Conservation (phyloP, 2,329 filamentous ascomycete species). For the Colletotrichum phormii region DNA sequence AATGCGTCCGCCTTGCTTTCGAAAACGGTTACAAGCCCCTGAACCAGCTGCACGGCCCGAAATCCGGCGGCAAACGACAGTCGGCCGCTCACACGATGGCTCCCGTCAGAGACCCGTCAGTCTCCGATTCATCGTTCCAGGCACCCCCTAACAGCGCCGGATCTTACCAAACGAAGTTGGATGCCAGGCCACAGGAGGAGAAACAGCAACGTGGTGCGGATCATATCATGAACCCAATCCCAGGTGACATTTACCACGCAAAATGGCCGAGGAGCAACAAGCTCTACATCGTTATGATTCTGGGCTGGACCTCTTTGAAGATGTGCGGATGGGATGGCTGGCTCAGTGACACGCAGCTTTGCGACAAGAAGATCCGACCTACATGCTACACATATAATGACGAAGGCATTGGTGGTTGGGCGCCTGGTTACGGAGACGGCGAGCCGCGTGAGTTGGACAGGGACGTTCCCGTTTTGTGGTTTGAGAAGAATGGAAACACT, state of each 20-base stretch:
- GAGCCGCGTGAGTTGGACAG: constrained; percentile 29
- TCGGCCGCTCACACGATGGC: not conserved
- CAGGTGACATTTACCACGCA: constrained; percentile 37
- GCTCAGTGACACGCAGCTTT: constrained; percentile 20
- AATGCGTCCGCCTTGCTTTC: constrained; percentile 30
- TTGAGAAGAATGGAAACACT: constrained; percentile 36
- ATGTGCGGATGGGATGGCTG: constrained; percentile 29
- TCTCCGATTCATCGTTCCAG: not conserved
- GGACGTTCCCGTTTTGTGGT: constrained; percentile 38
- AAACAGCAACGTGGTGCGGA: not conserved
- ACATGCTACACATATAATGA: constrained; percentile 34
- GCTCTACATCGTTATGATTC: constrained; percentile 36
- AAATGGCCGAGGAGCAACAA: constrained; percentile 31
- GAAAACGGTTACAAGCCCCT: constrained; percentile 36
- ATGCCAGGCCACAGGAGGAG: not conserved
- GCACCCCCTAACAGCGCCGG: not conserved
- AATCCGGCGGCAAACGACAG: constrained; percentile 30
- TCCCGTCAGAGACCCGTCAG: not conserved
- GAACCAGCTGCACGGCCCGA: constrained; percentile 32
- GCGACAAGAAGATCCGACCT: constrained; percentile 20
- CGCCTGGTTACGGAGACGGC: constrained; percentile 34
- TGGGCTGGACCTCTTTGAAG: constrained; percentile 35
- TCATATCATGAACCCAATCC: constrained; percentile 31
- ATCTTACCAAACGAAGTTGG: not conserved
- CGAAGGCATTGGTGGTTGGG: constrained; percentile 37